Evolutionary conservation across 371 early-diverging fungal genomes (phyloP).

Genomic region (Circinella minor): DNA sequence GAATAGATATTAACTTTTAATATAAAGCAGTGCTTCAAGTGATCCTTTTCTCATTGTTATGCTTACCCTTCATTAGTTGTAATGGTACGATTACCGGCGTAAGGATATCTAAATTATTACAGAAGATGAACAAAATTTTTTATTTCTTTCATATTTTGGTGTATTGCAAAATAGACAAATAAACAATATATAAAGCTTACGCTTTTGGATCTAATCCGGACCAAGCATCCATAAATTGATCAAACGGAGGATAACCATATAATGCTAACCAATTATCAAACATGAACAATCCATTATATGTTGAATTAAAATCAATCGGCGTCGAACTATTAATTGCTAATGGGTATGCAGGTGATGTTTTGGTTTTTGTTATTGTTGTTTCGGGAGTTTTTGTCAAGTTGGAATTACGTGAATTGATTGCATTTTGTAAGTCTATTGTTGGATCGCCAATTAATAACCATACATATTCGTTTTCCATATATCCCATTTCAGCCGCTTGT

Average conservation of each 20-base stretch:
- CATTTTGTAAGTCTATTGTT: constrained; percentile 30
- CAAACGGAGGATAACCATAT: constrained; percentile 59
- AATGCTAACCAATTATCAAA: constrained; percentile 60
- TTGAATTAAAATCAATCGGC: constrained; percentile 32
- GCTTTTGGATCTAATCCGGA: constrained; percentile 42
- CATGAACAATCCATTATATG: constrained; percentile 57
- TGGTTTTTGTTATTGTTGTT: not conserved
- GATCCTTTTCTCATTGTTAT: not conserved
- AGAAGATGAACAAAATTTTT: not conserved
- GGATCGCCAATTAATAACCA: constrained; percentile 58
- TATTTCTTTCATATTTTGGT: not conserved
- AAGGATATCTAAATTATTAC: constrained; percentile 53
- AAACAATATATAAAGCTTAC: constrained; percentile 27
- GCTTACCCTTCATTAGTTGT: constrained; percentile 62
- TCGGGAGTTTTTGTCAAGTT: constrained; percentile 12
- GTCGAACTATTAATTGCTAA: constrained; percentile 13
- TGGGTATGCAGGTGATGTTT: not conserved
- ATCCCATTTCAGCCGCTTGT: constrained; percentile 39
- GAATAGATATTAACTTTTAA: not conserved
- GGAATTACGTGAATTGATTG: constrained; percentile 28
- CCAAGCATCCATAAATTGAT: constrained; percentile 58
- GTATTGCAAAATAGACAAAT: too few relatives aligned
- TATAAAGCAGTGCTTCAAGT: not conserved
- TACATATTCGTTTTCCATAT: constrained; percentile 47
- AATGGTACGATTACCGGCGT: constrained; percentile 59